These are phyloP conservation scores for Blastobotrys raffinosifermentans DNA, from an alignment of 1,139 yeast genomes.

Conservation along the genomic window DNA sequence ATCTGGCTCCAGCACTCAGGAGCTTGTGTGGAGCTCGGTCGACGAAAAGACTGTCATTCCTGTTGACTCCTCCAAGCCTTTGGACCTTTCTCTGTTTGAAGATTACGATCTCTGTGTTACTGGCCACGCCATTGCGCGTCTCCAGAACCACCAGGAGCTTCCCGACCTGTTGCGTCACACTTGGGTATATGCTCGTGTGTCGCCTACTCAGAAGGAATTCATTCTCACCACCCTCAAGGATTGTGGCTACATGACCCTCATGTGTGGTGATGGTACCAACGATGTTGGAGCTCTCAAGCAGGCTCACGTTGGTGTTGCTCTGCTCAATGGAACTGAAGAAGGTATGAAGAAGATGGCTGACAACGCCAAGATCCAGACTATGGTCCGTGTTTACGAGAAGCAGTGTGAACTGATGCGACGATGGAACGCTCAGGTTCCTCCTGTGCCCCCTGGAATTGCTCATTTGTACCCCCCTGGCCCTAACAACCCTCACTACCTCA, in stretches of 20 bases:
- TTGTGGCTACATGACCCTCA: conserved; percentile 86
- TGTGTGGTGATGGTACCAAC: conserved; percentile 99
- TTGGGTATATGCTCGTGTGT: conserved; percentile 97
- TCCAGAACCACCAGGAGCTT: conserved; percentile 51
- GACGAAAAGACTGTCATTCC: conserved; percentile 71
- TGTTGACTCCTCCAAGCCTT: conserved; percentile 52
- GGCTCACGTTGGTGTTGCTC: conserved; percentile 96
- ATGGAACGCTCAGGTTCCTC: conserved; percentile 70
- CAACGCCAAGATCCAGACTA: conserved; percentile 60
- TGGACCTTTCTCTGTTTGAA: conserved; percentile 54
- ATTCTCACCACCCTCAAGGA: conserved; percentile 77
- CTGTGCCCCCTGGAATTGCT: conserved; percentile 81
- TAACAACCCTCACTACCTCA: conserved; percentile 76
- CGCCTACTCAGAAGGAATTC: conserved; percentile 93
- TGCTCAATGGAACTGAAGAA: conserved; percentile 93
- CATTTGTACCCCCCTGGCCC: conserved; percentile 97
- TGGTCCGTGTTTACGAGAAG: conserved; percentile 69
- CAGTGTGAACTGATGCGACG: conserved; percentile 70
- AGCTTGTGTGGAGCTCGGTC: conserved; percentile 80
- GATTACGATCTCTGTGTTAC: conserved; percentile 85
- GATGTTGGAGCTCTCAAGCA: conserved; percentile 99
- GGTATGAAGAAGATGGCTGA: conserved; percentile 88
- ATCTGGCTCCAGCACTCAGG: conserved; percentile 37
- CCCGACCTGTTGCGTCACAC: conserved; percentile 73
- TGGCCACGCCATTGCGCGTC: conserved; percentile 76